phyloP scores from a whole-genome alignment of 2,329 filamentous ascomycete species.

The Torrubiella hemipterigena region DNA sequence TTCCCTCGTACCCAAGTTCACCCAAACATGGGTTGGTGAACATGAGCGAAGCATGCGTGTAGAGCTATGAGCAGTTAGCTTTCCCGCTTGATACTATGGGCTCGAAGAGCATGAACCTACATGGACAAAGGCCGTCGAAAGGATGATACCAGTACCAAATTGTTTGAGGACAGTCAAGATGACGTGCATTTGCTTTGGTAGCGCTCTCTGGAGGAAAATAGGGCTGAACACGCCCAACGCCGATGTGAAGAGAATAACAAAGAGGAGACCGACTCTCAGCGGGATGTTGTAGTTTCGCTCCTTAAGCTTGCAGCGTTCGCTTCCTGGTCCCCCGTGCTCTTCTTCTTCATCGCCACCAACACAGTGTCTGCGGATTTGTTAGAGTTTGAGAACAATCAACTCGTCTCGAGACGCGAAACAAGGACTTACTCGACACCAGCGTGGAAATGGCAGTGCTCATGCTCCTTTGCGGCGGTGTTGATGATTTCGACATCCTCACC shows the following conservation, averaged over 20 bases:
- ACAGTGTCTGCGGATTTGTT: conserved; percentile 36
- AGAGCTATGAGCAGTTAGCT: conserved; percentile 36
- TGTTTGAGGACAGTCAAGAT: conserved; percentile 57
- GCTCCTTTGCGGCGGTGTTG: conserved; percentile 10
- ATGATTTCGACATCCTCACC: conserved; percentile 45
- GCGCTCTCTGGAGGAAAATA: conserved; percentile 47
- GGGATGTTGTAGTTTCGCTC: conserved; percentile 52
- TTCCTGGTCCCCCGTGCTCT: conserved; percentile 13
- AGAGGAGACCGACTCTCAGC: conserved; percentile 58
- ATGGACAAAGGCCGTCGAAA: conserved; percentile 60
- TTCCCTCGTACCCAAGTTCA: conserved; percentile 53
- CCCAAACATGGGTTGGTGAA: conserved; percentile 60
- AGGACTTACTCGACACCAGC: conserved; percentile 58
- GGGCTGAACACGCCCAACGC: conserved; percentile 56
- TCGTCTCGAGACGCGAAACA: neutral
- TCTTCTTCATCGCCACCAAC: conserved; percentile 34
- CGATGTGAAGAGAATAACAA: conserved; percentile 59
- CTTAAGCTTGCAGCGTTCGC: conserved; percentile 34
- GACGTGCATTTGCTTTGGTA: conserved; percentile 34
- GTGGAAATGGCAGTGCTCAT: conserved; percentile 58
- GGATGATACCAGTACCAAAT: conserved; percentile 62
- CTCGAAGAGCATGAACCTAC: conserved; percentile 23
- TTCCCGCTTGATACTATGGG: conserved; percentile 1
- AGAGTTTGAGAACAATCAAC: neutral
- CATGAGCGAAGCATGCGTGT: conserved; percentile 62